phyloP scores from a whole-genome alignment of 345 rosid genomes.

The Gossypium thurberi region DNA sequence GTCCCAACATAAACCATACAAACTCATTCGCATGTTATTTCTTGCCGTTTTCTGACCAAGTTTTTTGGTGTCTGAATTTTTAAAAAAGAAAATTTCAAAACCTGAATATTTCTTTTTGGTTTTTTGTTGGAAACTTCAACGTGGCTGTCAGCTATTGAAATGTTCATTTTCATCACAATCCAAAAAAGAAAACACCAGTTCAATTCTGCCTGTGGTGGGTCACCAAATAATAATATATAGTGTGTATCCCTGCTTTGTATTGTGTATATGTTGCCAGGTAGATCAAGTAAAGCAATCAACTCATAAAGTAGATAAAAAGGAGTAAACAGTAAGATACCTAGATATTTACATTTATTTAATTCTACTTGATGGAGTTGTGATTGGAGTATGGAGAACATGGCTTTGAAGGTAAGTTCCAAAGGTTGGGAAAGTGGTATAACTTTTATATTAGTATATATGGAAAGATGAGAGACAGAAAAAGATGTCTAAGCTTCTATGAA shows the following conservation, averaged over 20 bases:
- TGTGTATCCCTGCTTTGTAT: not conserved
- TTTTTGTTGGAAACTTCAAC: too few relatives aligned
- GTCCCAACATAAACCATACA: not conserved
- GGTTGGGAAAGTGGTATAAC: not conserved
- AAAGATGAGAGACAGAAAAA: conserved; percentile 9
- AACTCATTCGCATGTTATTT: not conserved
- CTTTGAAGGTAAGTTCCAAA: conserved; percentile 36
- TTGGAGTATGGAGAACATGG: conserved; percentile 5
- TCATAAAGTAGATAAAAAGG: not conserved
- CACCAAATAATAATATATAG: conserved; percentile 3
- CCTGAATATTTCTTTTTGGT: too few relatives aligned
- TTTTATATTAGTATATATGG: not conserved
- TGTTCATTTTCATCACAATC: conserved; percentile 3
- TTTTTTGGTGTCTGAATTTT: not conserved
- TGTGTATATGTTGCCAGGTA: conserved; percentile 7
- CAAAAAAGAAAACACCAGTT: not conserved
- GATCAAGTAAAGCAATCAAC: not conserved
- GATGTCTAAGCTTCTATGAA: conserved; percentile 20
- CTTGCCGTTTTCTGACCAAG: not conserved
- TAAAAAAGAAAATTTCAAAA: not conserved
- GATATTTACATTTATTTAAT: not conserved
- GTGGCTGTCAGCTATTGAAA: not conserved
- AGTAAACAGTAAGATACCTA: conserved; percentile 4
- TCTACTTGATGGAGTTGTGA: not conserved
- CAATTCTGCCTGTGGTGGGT: conserved; percentile 13